A percentile compares a stretch with the other conserved stretches of the same genome.
These are phyloP conservation scores for Epichloe uncinata DNA, from an alignment of 2,329 filamentous ascomycete species.

Conservation along the genomic window DNA sequence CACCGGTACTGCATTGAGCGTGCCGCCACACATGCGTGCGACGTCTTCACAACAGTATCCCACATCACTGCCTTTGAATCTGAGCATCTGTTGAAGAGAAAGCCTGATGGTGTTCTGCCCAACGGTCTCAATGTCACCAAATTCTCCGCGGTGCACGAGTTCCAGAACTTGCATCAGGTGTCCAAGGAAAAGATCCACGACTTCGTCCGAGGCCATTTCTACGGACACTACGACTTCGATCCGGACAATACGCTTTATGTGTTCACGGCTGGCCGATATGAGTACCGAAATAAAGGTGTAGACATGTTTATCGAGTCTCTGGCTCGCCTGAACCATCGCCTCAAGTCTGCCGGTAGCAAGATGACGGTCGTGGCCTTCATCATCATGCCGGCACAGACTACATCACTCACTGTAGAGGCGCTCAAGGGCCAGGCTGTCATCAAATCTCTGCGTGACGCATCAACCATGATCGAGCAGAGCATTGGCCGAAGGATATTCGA, in stretches of 20 bases:
- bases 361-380: constrained; percentile 94
- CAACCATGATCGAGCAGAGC: constrained; percentile 82
- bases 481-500: constrained; percentile 93
- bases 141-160: constrained; percentile 96
- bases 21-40: constrained; percentile 77
- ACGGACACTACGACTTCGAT: constrained; percentile 95
- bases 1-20: constrained; percentile 97
- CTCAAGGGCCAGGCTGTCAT: constrained; percentile 95
- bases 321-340: constrained; percentile 82
- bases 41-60: constrained; percentile 97
- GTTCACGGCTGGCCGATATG: constrained; percentile 93
- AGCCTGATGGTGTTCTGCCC: constrained; percentile 89
- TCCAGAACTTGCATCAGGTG: constrained; percentile 94
- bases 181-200: constrained; percentile 97
- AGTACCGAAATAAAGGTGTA: constrained; percentile 96
- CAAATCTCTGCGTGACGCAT: constrained; percentile 86
- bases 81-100: constrained; percentile 92
- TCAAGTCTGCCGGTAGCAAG: constrained; percentile 76
- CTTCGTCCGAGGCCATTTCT: constrained; percentile 96
- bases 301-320: constrained; percentile 99
- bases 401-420: constrained; percentile 87
- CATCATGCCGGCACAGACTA: constrained; percentile 96
- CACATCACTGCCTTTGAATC: constrained; percentile 98
- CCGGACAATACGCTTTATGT: constrained; percentile 94
- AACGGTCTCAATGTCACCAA: constrained; percentile 96